Evolutionary conservation across 1,284 basidiomycete genomes (phyloP), one percentile per base, ranked within the genome.

Genomic region (Phylloboletellus chloephorus): DNA sequence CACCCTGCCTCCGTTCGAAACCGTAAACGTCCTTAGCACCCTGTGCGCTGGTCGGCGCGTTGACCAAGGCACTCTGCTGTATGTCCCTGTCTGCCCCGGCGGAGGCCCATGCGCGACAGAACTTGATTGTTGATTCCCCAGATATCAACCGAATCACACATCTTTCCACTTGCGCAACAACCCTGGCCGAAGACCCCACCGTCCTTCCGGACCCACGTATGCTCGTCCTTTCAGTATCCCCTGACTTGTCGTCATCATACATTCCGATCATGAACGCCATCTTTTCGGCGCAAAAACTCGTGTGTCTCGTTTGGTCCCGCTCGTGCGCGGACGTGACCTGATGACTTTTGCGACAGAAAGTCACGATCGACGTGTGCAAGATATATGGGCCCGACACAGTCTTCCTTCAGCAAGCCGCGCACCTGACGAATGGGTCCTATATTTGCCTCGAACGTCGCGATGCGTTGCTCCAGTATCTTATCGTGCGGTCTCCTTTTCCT

Each of bases 181-280:
- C 56, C 24, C 45, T 58, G 30, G 41, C 60, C 5, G 65, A 67
- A 31, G 68, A 76, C 21, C 62, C 71, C 5, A 58, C 70, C 31
- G 61, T 69, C 24, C 65, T 72, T n/a, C 66, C 75, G 3, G 86
- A 91, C 56, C 83, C 91, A 0, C 77, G 92, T 19, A 90, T 99
- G 44, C 75, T 98, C 42, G 78, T 98, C 44, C 69, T 99, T 39
- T 94, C 92, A 41, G 91, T 93, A 30, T 96, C 94, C 1, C 88
- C 88, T 2, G 88, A 93, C 64, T 73, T 85, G 12, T 85, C 88
- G 6, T 78, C 83, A 2, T 87, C 90, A 20, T 95, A 95, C 63
- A 95, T 98, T 39, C 89, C 95, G 9, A 82, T 98, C 62, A 99
- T 99, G 96, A 98, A 98, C 62, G 88, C 92, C 43, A 98, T 98